Evolutionary conservation across 768 basidiomycete species (phyloP).

Genomic region (Boletus subcaerulescens): DNA sequence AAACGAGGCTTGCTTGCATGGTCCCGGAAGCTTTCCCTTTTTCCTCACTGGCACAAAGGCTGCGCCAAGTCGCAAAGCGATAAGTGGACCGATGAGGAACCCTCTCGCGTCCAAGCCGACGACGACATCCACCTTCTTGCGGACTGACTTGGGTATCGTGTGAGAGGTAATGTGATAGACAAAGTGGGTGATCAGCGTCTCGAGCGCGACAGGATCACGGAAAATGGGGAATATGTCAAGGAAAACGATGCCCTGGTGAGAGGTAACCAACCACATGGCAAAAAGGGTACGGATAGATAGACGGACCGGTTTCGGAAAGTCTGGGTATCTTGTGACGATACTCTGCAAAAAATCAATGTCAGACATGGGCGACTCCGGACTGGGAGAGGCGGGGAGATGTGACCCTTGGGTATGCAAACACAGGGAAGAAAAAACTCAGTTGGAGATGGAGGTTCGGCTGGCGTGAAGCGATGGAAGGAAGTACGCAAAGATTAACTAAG

Average conservation of each 20-base stretch:
- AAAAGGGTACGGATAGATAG: background rate
- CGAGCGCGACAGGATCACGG: slow-evolving; percentile 80
- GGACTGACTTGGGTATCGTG: slow-evolving; percentile 58
- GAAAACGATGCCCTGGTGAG: slow-evolving; percentile 77
- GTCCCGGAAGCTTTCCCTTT: slow-evolving; percentile 90
- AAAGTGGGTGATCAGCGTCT: slow-evolving; percentile 87
- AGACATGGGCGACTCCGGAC: slow-evolving; percentile 46
- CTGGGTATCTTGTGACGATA: slow-evolving; percentile 57
- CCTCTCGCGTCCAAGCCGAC: slow-evolving; percentile 96
- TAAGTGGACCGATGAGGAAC: slow-evolving; percentile 90
- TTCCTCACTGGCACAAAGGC: slow-evolving; percentile 97
- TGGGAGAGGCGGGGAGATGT: background rate
- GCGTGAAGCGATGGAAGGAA: slow-evolving; percentile 7
- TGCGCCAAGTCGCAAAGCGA: slow-evolving; percentile 87
- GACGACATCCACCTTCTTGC: slow-evolving; percentile 81
- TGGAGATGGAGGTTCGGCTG: background rate
- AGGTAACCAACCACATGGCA: background rate
- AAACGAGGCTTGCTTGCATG: slow-evolving; percentile 70
- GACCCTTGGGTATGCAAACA: slow-evolving; percentile 1
- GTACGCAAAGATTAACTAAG: background rate
- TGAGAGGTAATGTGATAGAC: slow-evolving; percentile 80
- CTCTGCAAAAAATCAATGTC: slow-evolving; percentile 71
- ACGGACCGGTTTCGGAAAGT: slow-evolving; percentile 89
- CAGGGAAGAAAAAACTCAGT: background rate
- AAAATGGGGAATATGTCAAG: slow-evolving; percentile 95